Evolutionary conservation across 2,329 filamentous ascomycete species (phyloP).

Genomic region (Microsporum audouinii): DNA sequence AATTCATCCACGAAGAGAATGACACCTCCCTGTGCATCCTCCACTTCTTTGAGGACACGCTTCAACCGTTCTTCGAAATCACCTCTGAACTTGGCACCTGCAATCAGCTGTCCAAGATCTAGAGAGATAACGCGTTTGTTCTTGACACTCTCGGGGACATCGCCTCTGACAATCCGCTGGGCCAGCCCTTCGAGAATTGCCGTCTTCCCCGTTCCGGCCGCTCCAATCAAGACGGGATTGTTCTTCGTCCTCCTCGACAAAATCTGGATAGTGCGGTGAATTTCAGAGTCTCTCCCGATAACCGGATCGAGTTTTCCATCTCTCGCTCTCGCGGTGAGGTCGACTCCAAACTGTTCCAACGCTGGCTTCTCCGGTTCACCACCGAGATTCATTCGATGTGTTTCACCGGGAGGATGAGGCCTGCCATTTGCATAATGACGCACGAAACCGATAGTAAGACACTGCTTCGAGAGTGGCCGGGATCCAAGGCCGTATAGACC

Average conservation of each 20-base stretch:
- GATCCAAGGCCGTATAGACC: background rate
- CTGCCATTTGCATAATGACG: constrained; percentile 47
- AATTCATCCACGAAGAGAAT: constrained; percentile 94
- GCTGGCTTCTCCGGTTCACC: constrained; percentile 69
- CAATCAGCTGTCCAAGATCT: constrained; percentile 85
- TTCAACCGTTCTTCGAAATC: constrained; percentile 95
- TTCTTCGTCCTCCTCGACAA: constrained; percentile 89
- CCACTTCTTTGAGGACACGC: constrained; percentile 78
- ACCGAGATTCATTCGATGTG: constrained; percentile 83
- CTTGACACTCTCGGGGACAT: constrained; percentile 92
- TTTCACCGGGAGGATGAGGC: constrained; percentile 81
- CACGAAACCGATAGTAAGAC: background rate
- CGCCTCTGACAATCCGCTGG: constrained; percentile 76
- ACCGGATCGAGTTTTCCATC: constrained; percentile 91
- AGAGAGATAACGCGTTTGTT: constrained; percentile 80
- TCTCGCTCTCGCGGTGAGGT: constrained; percentile 73
- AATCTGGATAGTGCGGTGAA: constrained; percentile 88
- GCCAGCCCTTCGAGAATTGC: constrained; percentile 85
- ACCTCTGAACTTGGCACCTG: constrained; percentile 86
- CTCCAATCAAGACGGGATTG: constrained; percentile 87
- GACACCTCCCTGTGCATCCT: constrained; percentile 76
- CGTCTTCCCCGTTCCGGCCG: constrained; percentile 85
- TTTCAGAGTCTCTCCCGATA: constrained; percentile 83
- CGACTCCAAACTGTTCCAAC: constrained; percentile 80
- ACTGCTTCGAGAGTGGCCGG: background rate